phyloP scores from a whole-genome alignment of 306 rosid species.

The Prunus mongolica region DNA sequence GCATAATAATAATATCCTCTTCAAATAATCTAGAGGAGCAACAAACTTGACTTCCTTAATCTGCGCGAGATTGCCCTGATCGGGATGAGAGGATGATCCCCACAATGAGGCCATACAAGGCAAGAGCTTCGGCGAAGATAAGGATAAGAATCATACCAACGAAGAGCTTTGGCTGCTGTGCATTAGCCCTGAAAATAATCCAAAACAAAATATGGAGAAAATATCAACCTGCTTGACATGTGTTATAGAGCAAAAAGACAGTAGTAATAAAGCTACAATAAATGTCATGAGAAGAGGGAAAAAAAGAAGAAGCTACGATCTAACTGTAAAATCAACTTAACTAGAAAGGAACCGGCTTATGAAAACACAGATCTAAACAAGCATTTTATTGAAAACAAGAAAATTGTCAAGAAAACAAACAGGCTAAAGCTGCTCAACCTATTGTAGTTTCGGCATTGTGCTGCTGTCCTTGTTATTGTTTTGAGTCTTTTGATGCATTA shows the following conservation, averaged over 20 bases:
- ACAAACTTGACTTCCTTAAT: constrained; percentile 21
- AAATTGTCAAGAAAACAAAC: neutral
- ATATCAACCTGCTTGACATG: constrained; percentile 4
- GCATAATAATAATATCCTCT: neutral
- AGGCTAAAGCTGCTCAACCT: neutral
- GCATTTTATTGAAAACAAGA: neutral
- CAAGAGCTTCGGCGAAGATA: constrained; percentile 79
- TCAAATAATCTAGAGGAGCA: neutral
- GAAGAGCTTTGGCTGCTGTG: constrained; percentile 85
- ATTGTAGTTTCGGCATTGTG: neutral
- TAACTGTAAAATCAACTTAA: neutral
- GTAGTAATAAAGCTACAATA: neutral
- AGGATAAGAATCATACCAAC: constrained; percentile 82
- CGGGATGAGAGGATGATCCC: constrained; percentile 86
- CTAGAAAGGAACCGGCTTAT: neutral
- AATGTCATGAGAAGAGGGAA: neutral
- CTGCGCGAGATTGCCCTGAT: constrained; percentile 78
- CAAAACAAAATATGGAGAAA: constrained; percentile 7
- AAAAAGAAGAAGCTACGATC: neutral
- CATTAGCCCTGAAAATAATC: constrained; percentile 58
- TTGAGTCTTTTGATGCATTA: neutral
- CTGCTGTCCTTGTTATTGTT: neutral
- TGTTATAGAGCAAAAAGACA: neutral
- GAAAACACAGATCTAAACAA: constrained; percentile 3
- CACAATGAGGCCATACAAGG: constrained; percentile 76